These are phyloP conservation scores for Aspergillus sojae DNA, from an alignment of 2,329 filamentous ascomycete species.

Conservation along the genomic window DNA sequence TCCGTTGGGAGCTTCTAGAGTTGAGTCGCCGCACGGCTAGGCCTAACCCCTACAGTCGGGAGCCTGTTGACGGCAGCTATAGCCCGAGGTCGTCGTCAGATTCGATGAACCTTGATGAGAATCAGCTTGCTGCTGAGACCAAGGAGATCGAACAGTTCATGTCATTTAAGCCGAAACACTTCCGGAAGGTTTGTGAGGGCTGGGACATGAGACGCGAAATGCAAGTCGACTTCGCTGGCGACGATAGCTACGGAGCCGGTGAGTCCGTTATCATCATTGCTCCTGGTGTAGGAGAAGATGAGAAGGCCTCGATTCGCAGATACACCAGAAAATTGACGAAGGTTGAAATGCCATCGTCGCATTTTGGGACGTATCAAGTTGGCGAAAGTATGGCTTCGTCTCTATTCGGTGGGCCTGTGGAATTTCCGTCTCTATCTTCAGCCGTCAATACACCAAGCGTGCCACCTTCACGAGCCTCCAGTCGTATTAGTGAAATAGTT, in stretches of 20 bases:
- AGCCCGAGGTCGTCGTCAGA: conserved; percentile 78
- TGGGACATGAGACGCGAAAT: conserved; percentile 91
- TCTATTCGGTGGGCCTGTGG: conserved; percentile 53
- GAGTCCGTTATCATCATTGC: conserved; percentile 76
- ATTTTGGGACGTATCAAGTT: neutral
- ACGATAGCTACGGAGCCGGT: conserved; percentile 74
- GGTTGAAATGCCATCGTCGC: conserved; percentile 24
- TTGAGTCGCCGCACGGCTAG: conserved; percentile 71
- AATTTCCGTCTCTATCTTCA: conserved; percentile 53
- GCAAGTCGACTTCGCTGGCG: conserved; percentile 85
- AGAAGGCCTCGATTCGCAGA: conserved; percentile 56
- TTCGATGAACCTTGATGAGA: conserved; percentile 69
- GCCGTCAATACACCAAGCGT: conserved; percentile 32
- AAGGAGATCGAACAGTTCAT: conserved; percentile 79
- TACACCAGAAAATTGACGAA: conserved; percentile 58
- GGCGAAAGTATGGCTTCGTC: conserved; percentile 39
- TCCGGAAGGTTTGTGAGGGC: conserved; percentile 73
- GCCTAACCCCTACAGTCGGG: conserved; percentile 72
- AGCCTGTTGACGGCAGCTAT: conserved; percentile 71
- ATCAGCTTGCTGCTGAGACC: conserved; percentile 75
- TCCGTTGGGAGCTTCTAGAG: conserved; percentile 80
- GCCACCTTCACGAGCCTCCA: conserved; percentile 38
- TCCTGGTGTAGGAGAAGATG: conserved; percentile 67
- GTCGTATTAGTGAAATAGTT: conserved; percentile 32
- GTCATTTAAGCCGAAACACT: conserved; percentile 72